Conservation (phyloP, 768 basidiomycete genomes). For the Hygrocybe coccinea region DNA sequence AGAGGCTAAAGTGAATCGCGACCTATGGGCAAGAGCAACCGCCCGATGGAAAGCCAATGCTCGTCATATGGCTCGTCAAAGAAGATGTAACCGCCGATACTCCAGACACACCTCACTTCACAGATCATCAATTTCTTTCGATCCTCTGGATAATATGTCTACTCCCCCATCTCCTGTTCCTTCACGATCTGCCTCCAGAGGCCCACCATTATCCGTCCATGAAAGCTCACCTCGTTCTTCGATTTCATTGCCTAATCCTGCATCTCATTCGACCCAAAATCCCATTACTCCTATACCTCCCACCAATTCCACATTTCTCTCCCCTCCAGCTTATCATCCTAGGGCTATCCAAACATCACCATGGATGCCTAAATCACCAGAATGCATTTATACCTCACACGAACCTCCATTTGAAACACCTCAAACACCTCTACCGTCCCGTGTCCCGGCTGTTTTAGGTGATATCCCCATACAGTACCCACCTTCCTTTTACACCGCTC, state of each 20-base stretch:
- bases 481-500: slow-evolving; percentile 38
- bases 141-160: not conserved
- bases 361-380: slow-evolving; percentile 2
- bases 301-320: slow-evolving; percentile 4
- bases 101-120: slow-evolving; percentile 21
- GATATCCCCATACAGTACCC: slow-evolving; percentile 26
- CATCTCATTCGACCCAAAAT: not conserved
- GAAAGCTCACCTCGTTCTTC: not conserved
- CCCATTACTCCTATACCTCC: not conserved
- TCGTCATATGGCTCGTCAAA: slow-evolving; percentile 54
- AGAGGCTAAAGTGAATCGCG: slow-evolving; percentile 48
- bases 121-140: slow-evolving; percentile 23
- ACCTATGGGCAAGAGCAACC: slow-evolving; percentile 59
- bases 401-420: slow-evolving; percentile 9
- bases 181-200: slow-evolving; percentile 9
- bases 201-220: no score
- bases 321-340: slow-evolving; percentile 44
- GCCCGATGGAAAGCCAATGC: slow-evolving; percentile 66
- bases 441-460: not conserved
- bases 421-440: not conserved
- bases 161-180: slow-evolving; percentile 17
- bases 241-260: not conserved
- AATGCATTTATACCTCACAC: slow-evolving; percentile 12
- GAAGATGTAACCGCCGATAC: slow-evolving; percentile 42
- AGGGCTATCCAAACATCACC: not conserved